Base-by-base conservation (phyloP, 148 eudicot species). In the Vaccinium corymbosum region DNA sequence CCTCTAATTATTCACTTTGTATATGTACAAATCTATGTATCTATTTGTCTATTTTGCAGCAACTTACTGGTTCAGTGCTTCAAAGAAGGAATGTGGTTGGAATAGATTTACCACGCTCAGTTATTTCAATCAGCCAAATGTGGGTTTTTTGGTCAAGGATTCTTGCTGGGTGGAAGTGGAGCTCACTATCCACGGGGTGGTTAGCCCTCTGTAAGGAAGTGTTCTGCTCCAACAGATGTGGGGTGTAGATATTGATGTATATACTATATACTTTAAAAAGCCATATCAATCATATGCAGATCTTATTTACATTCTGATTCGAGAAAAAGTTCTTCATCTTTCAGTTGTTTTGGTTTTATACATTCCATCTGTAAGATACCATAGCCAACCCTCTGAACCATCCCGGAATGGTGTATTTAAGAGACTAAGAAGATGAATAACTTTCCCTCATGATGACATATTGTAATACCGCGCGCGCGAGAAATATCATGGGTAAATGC, bases 61-160 rank as follows among this genome's bases (percentile, higher is more conserved):
- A 10, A 75, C 22, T 48, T 75, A n/a, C 78, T 75, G 78, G 78
- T 75, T 75, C 55, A 48, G 78, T 48, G 53, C 55, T 20, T 46
- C 78, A 48, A 51, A 35, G 29, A 52, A 22, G 35, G 80, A 25
- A 13, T 25, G 80, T 0, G 59, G 80, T n/a, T 12, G 80, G 80
- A 10, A 0, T 38, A 77, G 80, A 25, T 77, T 22, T 25, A 1
- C 8, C 22, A 3, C 59, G 22, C 57, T 49, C 10, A 2, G 3
- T 50, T 3, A 22, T 77, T 51, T 77, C 35, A 50, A 12, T 50
- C 6, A 0, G 35, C 53, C 78, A 48, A n/a, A 2, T 17, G 2
- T 0, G 8, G 80, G 80, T 77, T 27, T 22, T 25, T 77, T 50
- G 38, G 80, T 77, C 38, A 77, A 3, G 80, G 80, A 77, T 48